Percentiles rank a stretch among this genome's conserved stretches.
Conservation (phyloP, 1,284 basidiomycete genomes). For the Puccinia polysora region DNA sequence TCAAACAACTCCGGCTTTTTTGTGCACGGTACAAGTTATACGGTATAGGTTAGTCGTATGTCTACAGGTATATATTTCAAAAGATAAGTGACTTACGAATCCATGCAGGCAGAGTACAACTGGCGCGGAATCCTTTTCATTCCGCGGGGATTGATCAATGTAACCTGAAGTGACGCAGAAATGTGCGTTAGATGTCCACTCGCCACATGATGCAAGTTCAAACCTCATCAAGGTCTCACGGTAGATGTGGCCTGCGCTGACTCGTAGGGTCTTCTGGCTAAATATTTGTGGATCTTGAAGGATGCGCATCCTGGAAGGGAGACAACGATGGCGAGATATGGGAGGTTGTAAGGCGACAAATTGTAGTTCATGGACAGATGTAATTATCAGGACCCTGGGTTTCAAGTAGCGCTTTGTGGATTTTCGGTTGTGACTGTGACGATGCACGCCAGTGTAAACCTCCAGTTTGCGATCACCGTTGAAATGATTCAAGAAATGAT, state of each 20-base stretch:
- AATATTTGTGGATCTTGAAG: slow-evolving; percentile 8
- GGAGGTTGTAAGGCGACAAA: no score
- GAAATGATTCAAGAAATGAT: no score
- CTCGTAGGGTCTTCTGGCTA: not conserved
- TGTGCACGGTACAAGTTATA: not conserved
- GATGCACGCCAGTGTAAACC: no score
- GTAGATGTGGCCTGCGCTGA: slow-evolving; percentile 4
- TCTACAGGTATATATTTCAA: not conserved
- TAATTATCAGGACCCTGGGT: no score
- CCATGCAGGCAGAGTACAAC: slow-evolving; percentile 32
- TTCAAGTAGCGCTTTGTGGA: no score
- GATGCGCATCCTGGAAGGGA: no score
- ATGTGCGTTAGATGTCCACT: not conserved
- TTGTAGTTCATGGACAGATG: no score
- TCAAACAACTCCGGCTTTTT: slow-evolving; percentile 31
- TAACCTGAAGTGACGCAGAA: slow-evolving; percentile 5
- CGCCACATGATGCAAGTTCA: no score
- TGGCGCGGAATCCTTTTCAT: not conserved
- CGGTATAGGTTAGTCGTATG: not conserved
- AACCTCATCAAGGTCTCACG: no score
- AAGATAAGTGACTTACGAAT: slow-evolving; percentile 15
- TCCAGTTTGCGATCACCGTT: no score
- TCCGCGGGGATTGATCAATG: slow-evolving; percentile 26
- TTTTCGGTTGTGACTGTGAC: no score
- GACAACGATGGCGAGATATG: no score